These are phyloP conservation scores for Liquidambar formosana DNA, from an alignment of 164 flowering plant genomes.

Conservation along the genomic window DNA sequence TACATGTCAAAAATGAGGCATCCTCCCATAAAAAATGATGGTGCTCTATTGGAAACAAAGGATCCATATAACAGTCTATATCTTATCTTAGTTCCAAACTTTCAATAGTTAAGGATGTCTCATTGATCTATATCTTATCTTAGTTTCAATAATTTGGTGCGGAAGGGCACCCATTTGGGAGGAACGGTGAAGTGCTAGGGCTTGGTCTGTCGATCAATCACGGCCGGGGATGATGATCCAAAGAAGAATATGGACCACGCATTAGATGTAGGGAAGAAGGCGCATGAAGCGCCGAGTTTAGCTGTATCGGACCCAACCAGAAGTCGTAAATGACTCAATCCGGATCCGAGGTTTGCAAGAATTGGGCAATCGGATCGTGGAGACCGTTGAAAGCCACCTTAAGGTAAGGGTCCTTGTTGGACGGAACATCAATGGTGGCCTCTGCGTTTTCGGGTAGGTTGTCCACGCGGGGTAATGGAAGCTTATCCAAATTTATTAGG, in stretches of 20 bases:
- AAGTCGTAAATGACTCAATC: slow-evolving; percentile 47
- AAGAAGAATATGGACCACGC: background rate
- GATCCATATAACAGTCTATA: too few relatives aligned
- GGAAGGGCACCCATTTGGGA: slow-evolving; percentile 42
- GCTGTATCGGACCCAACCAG: slow-evolving; percentile 36
- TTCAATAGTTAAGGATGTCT: too few relatives aligned
- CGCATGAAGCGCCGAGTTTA: slow-evolving; percentile 16
- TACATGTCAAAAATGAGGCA: too few relatives aligned
- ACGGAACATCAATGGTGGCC: slow-evolving; percentile 43
- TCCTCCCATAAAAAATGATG: too few relatives aligned
- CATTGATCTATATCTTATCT: too few relatives aligned
- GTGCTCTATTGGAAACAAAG: too few relatives aligned
- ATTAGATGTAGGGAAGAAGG: slow-evolving; percentile 16
- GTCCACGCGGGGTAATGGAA: slow-evolving; percentile 31
- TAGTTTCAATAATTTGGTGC: too few relatives aligned
- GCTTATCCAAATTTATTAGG: slow-evolving; percentile 21
- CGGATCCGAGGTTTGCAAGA: slow-evolving; percentile 20
- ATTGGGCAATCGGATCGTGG: slow-evolving; percentile 4
- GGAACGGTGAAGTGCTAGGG: slow-evolving; percentile 24
- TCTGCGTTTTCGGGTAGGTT: slow-evolving; percentile 41
- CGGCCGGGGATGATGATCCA: background rate
- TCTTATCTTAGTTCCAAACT: too few relatives aligned
- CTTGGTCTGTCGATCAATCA: background rate
- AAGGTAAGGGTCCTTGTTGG: slow-evolving; percentile 24
- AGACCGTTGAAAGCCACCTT: slow-evolving; percentile 33